Evolutionary conservation across 1,284 basidiomycete species (phyloP).

Genomic region (Fomes fomentarius): DNA sequence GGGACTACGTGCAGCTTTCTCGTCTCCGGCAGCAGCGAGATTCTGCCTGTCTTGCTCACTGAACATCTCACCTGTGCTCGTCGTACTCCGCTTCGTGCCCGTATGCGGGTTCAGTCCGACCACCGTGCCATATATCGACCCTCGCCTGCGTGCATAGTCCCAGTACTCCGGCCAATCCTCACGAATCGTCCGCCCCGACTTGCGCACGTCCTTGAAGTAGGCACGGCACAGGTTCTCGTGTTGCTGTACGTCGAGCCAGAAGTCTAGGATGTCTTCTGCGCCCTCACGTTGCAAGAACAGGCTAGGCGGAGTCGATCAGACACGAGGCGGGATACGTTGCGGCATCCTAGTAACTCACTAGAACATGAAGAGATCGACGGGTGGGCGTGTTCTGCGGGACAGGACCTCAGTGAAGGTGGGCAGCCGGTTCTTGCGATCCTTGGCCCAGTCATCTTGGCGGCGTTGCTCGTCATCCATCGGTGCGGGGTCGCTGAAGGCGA

Average conservation of each 20-base stretch:
- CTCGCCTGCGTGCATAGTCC: conserved; percentile 84
- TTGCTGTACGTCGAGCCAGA: conserved; percentile 99
- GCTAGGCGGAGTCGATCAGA: conserved; percentile 41
- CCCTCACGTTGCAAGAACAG: conserved; percentile 92
- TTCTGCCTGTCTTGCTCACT: conserved; percentile 67
- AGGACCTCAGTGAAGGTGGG: conserved; percentile 87
- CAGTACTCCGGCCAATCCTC: conserved; percentile 99
- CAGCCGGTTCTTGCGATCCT: conserved; percentile 68
- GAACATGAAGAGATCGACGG: conserved; percentile 98
- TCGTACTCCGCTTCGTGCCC: conserved; percentile 73
- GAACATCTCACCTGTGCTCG: conserved; percentile 69
- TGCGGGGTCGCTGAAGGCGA: conserved; percentile 22
- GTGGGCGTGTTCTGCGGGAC: conserved; percentile 86
- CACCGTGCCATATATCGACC: conserved; percentile 89
- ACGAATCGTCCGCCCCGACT: conserved; percentile 88
- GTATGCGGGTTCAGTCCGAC: conserved; percentile 68
- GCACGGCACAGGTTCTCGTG: conserved; percentile 98
- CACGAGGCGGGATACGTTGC: conserved; percentile 6
- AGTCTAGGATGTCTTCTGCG: conserved; percentile 94
- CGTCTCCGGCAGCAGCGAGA: conserved; percentile 52
- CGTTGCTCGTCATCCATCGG: conserved; percentile 61
- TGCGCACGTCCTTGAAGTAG: conserved; percentile 97
- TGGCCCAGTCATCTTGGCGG: conserved; percentile 68
- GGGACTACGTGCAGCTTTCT: conserved; percentile 52
- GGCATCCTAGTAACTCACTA: conserved; percentile 66